Conservation (phyloP, 2,329 filamentous ascomycete species). For the Penicillium sp. region DNA sequence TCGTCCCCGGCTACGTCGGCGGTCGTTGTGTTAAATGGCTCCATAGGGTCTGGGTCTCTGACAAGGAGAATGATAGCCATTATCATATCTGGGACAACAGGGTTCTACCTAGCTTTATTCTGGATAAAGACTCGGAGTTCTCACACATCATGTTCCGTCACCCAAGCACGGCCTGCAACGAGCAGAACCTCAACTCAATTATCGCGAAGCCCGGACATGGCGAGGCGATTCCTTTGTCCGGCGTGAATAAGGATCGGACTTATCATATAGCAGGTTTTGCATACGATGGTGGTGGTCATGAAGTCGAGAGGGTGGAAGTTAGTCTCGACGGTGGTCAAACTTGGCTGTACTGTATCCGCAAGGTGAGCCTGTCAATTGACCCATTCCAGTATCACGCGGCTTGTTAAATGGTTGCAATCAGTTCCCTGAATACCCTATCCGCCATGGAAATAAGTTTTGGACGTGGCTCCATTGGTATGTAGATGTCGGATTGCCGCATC, state of each 20-base stretch:
- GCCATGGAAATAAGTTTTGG: no score
- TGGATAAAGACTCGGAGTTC: background rate
- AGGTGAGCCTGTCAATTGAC: background rate
- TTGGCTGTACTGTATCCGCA: background rate
- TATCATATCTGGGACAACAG: background rate
- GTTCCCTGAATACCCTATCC: no score
- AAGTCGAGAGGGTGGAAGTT: background rate
- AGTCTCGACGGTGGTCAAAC: background rate
- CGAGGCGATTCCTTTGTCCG: background rate
- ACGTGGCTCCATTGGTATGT: no score
- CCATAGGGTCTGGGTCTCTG: background rate
- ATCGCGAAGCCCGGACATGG: background rate
- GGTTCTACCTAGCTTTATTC: background rate
- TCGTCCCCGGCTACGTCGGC: slow-evolving; percentile 66
- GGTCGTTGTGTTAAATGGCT: slow-evolving; percentile 64
- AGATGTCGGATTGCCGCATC: no score
- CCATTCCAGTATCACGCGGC: no score
- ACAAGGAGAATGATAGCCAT: background rate
- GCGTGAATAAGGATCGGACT: background rate
- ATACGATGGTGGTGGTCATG: background rate
- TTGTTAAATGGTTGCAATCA: no score
- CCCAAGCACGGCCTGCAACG: background rate
- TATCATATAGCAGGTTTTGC: background rate
- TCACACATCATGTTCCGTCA: background rate
- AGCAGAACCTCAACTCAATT: background rate